These are phyloP conservation scores for Cucurbita ficifolia DNA, from an alignment of 306 rosid species.

Conservation along the genomic window DNA sequence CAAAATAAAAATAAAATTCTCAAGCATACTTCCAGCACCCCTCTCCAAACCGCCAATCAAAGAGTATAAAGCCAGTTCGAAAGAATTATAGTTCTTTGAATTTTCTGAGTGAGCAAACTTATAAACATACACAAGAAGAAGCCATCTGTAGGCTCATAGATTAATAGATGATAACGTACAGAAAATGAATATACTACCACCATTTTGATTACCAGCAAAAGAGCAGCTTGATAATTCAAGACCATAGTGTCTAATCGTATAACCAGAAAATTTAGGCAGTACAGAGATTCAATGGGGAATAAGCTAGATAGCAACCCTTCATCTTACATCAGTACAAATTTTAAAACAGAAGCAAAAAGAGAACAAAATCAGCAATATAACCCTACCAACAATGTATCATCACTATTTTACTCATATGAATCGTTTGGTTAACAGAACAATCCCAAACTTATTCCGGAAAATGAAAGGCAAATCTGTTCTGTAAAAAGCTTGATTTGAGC, in stretches of 20 bases:
- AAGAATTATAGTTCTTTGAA: not conserved
- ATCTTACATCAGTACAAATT: not conserved
- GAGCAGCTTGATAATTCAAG: not conserved
- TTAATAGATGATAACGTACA: not conserved
- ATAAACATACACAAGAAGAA: not conserved
- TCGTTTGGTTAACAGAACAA: constrained; percentile 1
- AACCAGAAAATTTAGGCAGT: not conserved
- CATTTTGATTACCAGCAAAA: not conserved
- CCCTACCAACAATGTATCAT: not conserved
- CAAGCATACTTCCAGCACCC: not conserved
- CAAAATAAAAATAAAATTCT: not conserved
- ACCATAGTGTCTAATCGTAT: not conserved
- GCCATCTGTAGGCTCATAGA: not conserved
- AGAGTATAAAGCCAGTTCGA: not conserved
- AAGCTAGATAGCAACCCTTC: not conserved
- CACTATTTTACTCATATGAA: not conserved
- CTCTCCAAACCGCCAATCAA: not conserved
- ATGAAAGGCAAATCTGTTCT: not conserved
- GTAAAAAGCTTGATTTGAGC: not conserved
- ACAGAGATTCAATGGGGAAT: not conserved
- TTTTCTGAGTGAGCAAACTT: not conserved
- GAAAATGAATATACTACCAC: not conserved
- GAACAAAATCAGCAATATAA: not conserved
- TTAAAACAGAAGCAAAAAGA: not conserved
- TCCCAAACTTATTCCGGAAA: constrained; percentile 5